Conservation (phyloP, 768 basidiomycete species). For the Royoungia palumana region DNA sequence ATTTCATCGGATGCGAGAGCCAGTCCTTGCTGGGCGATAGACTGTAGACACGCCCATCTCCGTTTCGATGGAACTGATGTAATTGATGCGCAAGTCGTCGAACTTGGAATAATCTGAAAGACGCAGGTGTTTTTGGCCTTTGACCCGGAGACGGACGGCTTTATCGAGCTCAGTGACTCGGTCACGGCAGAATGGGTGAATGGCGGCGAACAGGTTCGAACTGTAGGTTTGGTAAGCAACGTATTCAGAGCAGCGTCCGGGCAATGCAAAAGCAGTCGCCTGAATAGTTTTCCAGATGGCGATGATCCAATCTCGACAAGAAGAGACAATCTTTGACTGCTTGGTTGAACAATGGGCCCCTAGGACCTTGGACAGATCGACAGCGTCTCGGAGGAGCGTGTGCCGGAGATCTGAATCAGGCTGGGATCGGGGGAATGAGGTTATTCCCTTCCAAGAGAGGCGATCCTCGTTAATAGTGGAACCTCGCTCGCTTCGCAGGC, state of each 20-base stretch:
- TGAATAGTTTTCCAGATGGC: constrained; percentile 1
- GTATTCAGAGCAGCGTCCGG: constrained; percentile 26
- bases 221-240: constrained; percentile 12
- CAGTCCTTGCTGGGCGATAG: too few species aligned
- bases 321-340: too few species aligned
- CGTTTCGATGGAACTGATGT: constrained; percentile 4
- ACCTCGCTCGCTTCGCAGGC: too few species aligned
- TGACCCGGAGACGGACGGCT: constrained; percentile 26
- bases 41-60: neutral
- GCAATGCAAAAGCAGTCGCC: constrained; percentile 20
- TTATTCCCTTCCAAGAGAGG: too few species aligned
- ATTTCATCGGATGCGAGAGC: too few species aligned
- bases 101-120: neutral
- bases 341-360: too few species aligned
- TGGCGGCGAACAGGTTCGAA: constrained; percentile 17
- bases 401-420: too few species aligned
- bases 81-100: neutral
- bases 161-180: constrained; percentile 32
- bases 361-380: too few species aligned
- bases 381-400: too few species aligned
- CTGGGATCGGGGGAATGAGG: too few species aligned
- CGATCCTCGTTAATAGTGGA: too few species aligned
- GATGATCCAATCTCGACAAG: constrained; percentile 2
- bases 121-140: constrained; percentile 2
- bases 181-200: constrained; percentile 1